Evolutionary conservation across 2,329 filamentous ascomycete species (phyloP).

Genomic region (Alternaria arborescens): DNA sequence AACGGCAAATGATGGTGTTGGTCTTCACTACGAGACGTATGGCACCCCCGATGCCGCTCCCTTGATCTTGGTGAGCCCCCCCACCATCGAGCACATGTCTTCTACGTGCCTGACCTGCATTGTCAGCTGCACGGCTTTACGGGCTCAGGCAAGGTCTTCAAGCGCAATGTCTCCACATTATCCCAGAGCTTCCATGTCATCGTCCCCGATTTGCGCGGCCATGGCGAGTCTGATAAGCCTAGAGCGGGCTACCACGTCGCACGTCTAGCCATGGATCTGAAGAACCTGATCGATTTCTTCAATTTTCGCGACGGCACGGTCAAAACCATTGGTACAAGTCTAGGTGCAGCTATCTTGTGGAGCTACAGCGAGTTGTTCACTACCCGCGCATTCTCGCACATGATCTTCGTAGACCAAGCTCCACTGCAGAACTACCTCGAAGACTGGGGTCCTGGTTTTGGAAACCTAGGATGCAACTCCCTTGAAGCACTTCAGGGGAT

Average conservation of each 20-base stretch:
- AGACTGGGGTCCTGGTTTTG: slow-evolving; percentile 35
- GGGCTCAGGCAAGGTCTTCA: slow-evolving; percentile 32
- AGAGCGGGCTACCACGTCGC: slow-evolving; percentile 39
- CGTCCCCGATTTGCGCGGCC: slow-evolving; percentile 36
- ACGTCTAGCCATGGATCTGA: slow-evolving; percentile 37
- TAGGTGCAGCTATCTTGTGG: slow-evolving; percentile 37
- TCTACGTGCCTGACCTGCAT: not conserved
- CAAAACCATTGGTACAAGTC: slow-evolving; percentile 30
- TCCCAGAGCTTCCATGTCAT: slow-evolving; percentile 22
- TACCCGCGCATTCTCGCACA: slow-evolving; percentile 25
- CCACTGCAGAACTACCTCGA: slow-evolving; percentile 37
- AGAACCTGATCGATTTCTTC: slow-evolving; percentile 33
- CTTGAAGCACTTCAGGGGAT: slow-evolving; percentile 22
- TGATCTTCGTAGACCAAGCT: slow-evolving; percentile 42
- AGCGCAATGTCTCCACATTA: slow-evolving; percentile 24
- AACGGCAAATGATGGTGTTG: slow-evolving; percentile 27
- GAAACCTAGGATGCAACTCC: slow-evolving; percentile 34
- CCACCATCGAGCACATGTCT: not conserved
- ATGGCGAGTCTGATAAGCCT: slow-evolving; percentile 37
- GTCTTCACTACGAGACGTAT: slow-evolving; percentile 22
- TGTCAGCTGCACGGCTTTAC: slow-evolving; percentile 41
- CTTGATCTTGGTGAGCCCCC: slow-evolving; percentile 24
- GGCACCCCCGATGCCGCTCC: slow-evolving; percentile 14
- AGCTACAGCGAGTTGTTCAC: slow-evolving; percentile 40
- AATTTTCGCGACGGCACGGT: slow-evolving; percentile 16